These are phyloP conservation scores for Stromatinia cepivora DNA, from an alignment of 2,329 filamentous ascomycete genomes.

Conservation along the genomic window DNA sequence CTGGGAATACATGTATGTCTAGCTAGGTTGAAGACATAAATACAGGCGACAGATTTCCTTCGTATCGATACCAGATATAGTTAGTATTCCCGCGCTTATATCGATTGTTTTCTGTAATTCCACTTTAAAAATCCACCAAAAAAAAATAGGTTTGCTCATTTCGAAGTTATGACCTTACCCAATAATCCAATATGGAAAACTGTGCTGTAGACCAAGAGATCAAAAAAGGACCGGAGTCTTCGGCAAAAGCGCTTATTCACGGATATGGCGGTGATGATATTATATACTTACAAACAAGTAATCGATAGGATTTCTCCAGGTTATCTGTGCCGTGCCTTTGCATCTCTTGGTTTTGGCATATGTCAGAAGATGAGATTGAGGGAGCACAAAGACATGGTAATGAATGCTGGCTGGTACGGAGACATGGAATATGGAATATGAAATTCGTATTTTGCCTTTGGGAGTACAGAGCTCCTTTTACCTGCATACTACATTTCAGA, in stretches of 20 bases:
- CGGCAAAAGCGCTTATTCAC: constrained; percentile 8
- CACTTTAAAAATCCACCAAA: no score
- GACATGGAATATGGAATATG: neutral
- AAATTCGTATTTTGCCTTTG: neutral
- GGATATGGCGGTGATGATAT: neutral
- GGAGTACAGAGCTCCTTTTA: constrained; percentile 4
- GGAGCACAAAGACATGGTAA: neutral
- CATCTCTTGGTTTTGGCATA: neutral
- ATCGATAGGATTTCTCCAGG: neutral
- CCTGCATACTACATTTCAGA: neutral
- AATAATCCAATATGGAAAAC: neutral
- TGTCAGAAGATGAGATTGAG: neutral
- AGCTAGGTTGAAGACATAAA: neutral
- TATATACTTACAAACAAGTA: neutral
- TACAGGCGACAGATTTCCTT: neutral
- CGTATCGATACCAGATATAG: neutral
- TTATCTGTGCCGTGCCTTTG: neutral
- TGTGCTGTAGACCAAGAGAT: neutral
- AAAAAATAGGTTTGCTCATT: no score
- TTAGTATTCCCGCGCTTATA: constrained; percentile 3
- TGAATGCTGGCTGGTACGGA: constrained; percentile 1
- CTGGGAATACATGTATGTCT: neutral
- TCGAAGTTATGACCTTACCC: no score
- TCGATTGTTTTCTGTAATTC: no score
- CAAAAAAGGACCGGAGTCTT: neutral